Percentiles rank a stretch among this genome's conserved stretches.
Conservation (phyloP, 2,329 filamentous ascomycete species). For the Cordyceps javanica region DNA sequence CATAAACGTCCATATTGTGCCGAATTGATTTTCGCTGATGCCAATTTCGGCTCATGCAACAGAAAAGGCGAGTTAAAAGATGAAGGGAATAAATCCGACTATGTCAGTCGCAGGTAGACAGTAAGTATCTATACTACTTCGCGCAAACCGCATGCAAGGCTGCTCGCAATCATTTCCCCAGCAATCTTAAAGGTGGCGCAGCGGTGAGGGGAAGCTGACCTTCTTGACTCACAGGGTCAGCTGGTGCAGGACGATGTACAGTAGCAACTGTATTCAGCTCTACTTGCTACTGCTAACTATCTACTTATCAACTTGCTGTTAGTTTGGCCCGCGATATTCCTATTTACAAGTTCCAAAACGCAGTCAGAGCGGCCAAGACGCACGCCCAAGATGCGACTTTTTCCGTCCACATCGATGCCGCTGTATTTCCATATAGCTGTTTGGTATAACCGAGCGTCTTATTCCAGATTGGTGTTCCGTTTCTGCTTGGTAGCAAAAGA, state of each 20-base stretch:
- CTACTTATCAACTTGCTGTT: no score
- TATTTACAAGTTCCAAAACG: background rate
- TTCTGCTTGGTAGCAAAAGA: background rate
- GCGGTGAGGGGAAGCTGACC: background rate
- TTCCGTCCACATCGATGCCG: background rate
- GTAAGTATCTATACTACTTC: background rate
- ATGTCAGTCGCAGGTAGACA: background rate
- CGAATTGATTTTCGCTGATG: background rate
- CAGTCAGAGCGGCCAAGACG: background rate
- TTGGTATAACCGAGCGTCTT: background rate
- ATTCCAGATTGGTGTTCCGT: constrained; percentile 1
- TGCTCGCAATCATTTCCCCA: background rate
- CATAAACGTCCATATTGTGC: background rate
- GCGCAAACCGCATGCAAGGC: background rate
- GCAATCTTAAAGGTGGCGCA: background rate
- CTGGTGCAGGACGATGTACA: background rate
- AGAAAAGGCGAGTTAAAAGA: background rate
- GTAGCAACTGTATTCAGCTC: background rate
- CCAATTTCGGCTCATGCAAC: background rate
- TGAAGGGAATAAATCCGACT: background rate
- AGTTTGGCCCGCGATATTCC: no score
- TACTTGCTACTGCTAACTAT: background rate
- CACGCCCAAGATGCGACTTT: background rate
- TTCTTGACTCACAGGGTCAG: background rate
- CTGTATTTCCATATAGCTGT: background rate